phyloP scores from a whole-genome alignment of 305 asterid genomes.

The Fraxinus ornus region DNA sequence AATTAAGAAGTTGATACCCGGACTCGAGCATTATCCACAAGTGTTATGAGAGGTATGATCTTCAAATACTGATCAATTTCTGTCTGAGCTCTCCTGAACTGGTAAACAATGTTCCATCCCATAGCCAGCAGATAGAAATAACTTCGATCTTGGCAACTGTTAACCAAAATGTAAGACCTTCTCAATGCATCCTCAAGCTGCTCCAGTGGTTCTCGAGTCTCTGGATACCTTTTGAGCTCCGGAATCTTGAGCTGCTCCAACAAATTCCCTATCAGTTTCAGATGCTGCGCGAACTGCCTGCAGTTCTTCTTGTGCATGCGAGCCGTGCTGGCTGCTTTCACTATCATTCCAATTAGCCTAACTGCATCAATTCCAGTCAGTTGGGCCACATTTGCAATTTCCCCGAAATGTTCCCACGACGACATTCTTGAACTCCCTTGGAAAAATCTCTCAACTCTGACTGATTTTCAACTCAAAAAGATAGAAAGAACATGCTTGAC shows the following conservation, averaged over 20 bases:
- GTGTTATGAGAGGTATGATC: constrained; percentile 87
- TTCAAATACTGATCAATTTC: constrained; percentile 78
- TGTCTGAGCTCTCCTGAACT: constrained; percentile 75
- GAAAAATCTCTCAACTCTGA: constrained; percentile 12
- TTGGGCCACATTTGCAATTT: constrained; percentile 69
- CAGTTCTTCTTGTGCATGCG: constrained; percentile 87
- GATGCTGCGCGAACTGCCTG: constrained; percentile 69
- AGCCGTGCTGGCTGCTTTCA: constrained; percentile 72
- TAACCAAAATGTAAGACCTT: constrained; percentile 68
- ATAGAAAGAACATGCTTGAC: constrained; percentile 1
- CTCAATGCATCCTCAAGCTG: constrained; percentile 81
- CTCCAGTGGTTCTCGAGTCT: constrained; percentile 76
- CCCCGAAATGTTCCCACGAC: constrained; percentile 69
- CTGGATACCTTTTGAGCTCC: constrained; percentile 52
- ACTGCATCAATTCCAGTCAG: constrained; percentile 70
- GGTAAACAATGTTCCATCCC: constrained; percentile 98
- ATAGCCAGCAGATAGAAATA: constrained; percentile 75
- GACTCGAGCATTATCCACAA: constrained; percentile 86
- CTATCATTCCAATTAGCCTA: constrained; percentile 71
- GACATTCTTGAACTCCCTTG: constrained; percentile 42
- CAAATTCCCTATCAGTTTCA: constrained; percentile 71
- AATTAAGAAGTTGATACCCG: constrained; percentile 45
- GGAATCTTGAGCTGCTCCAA: constrained; percentile 71
- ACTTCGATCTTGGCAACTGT: constrained; percentile 83
- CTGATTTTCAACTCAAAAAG: not conserved